Evolutionary conservation across 1,284 basidiomycete species (phyloP).

Genomic region (Pseudozyma sp.): DNA sequence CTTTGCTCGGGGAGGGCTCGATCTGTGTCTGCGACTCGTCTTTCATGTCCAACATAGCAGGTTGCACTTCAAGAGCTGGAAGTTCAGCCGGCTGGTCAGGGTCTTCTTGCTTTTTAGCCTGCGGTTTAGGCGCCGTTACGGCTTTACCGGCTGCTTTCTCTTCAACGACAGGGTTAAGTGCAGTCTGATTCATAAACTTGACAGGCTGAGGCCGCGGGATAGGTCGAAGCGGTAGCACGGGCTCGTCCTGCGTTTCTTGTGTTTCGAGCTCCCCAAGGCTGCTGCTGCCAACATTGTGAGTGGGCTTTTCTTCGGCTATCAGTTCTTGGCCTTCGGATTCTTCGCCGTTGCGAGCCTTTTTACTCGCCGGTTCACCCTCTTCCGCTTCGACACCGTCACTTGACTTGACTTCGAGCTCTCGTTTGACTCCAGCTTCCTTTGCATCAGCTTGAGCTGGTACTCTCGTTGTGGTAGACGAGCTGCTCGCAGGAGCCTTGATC

Average conservation of each 20-base stretch:
- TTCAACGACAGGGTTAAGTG: not conserved
- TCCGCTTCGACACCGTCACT: not conserved
- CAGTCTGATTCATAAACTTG: not conserved
- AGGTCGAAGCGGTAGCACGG: conserved; percentile 19
- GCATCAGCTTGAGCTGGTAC: not conserved
- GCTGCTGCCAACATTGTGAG: not conserved
- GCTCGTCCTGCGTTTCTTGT: conserved; percentile 32
- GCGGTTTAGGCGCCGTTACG: too few species aligned
- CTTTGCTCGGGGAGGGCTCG: not conserved
- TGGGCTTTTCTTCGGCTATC: not conserved
- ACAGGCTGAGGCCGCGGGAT: not conserved
- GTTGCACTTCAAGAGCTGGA: too few species aligned
- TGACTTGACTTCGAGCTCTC: conserved; percentile 5
- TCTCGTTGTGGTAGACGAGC: not conserved
- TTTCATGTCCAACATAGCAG: not conserved
- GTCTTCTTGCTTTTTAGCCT: not conserved
- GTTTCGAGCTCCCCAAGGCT: not conserved
- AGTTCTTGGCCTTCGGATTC: not conserved
- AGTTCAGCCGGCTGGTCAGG: not conserved
- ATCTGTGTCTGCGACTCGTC: conserved; percentile 37
- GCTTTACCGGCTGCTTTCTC: not conserved
- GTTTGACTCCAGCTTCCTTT: not conserved
- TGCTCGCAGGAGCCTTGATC: not conserved
- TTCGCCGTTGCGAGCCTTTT: conserved; percentile 19
- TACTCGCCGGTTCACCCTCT: conserved; percentile 7